phyloP scores from a whole-genome alignment of 129 eudicot genomes.

The Chrysanthemum seticuspe region DNA sequence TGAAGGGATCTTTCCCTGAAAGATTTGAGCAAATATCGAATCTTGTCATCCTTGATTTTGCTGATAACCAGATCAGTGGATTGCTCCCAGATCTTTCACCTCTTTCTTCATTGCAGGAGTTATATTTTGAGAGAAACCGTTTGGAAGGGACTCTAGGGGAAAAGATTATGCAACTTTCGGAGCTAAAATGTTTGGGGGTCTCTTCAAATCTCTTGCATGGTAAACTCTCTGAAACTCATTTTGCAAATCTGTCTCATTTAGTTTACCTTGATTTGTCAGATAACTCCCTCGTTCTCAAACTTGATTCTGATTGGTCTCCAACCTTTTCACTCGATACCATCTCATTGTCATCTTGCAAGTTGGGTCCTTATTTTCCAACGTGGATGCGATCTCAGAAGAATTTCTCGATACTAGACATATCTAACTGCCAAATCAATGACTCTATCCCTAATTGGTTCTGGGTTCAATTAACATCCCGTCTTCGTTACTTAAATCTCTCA shows the following conservation, averaged over 20 bases:
- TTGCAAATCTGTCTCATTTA: constrained; percentile 36
- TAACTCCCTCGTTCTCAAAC: constrained; percentile 26
- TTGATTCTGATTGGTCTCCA: neutral
- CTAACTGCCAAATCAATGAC: too few species aligned
- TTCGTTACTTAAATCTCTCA: too few species aligned
- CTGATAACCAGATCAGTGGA: constrained; percentile 24
- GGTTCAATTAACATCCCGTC: too few species aligned
- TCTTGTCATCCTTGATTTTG: constrained; percentile 1
- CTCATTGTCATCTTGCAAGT: too few species aligned
- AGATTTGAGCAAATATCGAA: neutral
- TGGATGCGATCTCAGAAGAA: too few species aligned
- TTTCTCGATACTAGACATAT: too few species aligned
- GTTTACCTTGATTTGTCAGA: constrained; percentile 19
- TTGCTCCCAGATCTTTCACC: constrained; percentile 30
- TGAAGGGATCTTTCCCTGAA: neutral
- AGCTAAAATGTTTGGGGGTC: constrained; percentile 20
- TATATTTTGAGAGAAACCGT: constrained; percentile 24
- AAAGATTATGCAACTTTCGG: constrained; percentile 25
- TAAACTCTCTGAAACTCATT: constrained; percentile 33
- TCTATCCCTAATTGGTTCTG: too few species aligned
- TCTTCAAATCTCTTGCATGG: constrained; percentile 32
- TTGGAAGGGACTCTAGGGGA: constrained; percentile 27
- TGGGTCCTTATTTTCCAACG: too few species aligned
- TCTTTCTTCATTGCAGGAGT: constrained; percentile 20
- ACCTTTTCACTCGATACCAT: too few species aligned